phyloP scores from a whole-genome alignment of 192 early-diverging fungal genomes.

The Rhizophagus clarus region DNA sequence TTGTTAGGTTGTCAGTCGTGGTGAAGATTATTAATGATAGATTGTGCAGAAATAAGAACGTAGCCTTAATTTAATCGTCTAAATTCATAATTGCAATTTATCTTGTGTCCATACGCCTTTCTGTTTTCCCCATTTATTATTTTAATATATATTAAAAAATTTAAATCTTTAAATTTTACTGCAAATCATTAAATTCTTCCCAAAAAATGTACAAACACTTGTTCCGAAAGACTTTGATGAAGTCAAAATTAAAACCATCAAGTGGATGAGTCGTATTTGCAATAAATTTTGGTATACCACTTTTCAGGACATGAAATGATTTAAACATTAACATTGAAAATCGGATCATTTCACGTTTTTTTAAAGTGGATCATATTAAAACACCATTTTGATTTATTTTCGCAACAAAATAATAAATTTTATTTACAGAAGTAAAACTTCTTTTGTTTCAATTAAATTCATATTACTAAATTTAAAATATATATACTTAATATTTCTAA shows the following conservation, averaged over 20 bases:
- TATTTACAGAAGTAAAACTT: not conserved
- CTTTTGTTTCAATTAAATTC: not conserved
- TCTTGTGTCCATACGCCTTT: not conserved
- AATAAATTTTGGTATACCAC: not conserved
- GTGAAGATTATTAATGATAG: constrained; percentile 42
- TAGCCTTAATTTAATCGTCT: no score
- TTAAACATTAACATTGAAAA: not conserved
- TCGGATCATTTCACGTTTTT: not conserved
- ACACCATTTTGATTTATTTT: not conserved
- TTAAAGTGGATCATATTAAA: not conserved
- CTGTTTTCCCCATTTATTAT: not conserved
- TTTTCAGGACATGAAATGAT: not conserved
- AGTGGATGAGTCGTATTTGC: not conserved
- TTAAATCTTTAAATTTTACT: not conserved
- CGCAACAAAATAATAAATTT: not conserved
- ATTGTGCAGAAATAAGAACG: not conserved
- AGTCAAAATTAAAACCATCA: not conserved
- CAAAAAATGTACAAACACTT: not conserved
- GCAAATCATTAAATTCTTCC: not conserved
- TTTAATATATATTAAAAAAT: not conserved
- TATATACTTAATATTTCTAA: constrained; percentile 38
- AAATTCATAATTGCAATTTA: no score
- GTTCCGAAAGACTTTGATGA: not conserved
- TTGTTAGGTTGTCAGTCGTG: constrained; percentile 40
- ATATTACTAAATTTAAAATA: not conserved